These are phyloP conservation scores for Xylariaceae sp. DNA, from an alignment of 2,329 filamentous ascomycete genomes.

Conservation along the genomic window DNA sequence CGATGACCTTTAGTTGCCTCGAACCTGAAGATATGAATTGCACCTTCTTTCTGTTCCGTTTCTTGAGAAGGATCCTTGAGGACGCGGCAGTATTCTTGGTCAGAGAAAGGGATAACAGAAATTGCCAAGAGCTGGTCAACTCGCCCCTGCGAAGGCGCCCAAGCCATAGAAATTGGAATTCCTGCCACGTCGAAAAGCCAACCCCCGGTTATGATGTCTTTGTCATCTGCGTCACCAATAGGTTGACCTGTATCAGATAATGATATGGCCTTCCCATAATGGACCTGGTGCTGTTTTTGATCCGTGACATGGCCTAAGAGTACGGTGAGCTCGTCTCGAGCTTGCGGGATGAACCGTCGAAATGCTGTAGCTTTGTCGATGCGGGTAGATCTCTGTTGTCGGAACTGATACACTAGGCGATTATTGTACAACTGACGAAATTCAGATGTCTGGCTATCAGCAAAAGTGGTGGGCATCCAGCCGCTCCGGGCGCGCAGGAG, in stretches of 20 bases:
- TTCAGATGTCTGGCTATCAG: conserved; percentile 22
- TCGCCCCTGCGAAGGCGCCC: conserved; percentile 42
- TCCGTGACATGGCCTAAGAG: conserved; percentile 28
- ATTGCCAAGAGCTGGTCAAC: conserved; percentile 49
- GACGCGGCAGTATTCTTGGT: conserved; percentile 44
- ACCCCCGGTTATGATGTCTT: conserved; percentile 32
- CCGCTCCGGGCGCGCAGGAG: conserved; percentile 25
- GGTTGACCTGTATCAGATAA: conserved; percentile 27
- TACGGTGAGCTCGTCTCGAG: conserved; percentile 23
- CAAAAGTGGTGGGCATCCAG: conserved; percentile 30
- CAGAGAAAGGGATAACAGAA: conserved; percentile 47
- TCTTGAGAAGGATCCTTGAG: conserved; percentile 37
- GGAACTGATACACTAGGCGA: conserved; percentile 19
- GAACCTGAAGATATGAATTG: conserved; percentile 52
- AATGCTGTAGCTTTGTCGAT: conserved; percentile 26
- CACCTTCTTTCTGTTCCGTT: conserved; percentile 41
- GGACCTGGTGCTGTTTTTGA: conserved; percentile 28
- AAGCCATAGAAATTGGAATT: conserved; percentile 49
- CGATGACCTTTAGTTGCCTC: conserved; percentile 30
- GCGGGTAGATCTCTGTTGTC: conserved; percentile 20
- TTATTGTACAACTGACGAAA: conserved; percentile 27
- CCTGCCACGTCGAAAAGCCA: conserved; percentile 55
- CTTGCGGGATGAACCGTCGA: conserved; percentile 25
- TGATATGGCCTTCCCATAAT: conserved; percentile 26
- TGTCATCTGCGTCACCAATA: conserved; percentile 17